Base-by-base conservation (phyloP, 345 rosid genomes). In the Sisymbrium altissimum region DNA sequence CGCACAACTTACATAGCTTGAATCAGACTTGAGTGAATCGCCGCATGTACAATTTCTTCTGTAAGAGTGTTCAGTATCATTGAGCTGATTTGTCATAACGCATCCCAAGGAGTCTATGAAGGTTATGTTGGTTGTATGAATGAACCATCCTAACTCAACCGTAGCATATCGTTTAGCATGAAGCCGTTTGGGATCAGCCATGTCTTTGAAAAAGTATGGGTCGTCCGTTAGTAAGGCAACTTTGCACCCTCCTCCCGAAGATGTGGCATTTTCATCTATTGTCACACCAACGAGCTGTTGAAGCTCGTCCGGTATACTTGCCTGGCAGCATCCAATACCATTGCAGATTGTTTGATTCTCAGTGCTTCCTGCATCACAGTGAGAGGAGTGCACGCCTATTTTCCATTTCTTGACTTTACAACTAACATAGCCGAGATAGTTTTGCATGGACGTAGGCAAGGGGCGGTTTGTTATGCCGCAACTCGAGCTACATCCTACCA, bases 71-170 rank as follows among this genome's bases (percentile, higher is more conserved):
- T 46, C 23, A 46, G 52, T 46, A 46, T 6, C 3, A 46, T 46
- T 46, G 12, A 46, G 17, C 12, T 1, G 10, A 46, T 46, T 11
- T 46, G 52, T 46, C 2, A 46, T 17, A 46, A 46, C 25, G 6
- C 55, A 49, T 10, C 38, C 61, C 41, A 56, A 32, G 23, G 12
- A 15, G 5, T 5, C 41, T 32, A 15, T 15, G 40, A n/a, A 56
- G 40, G 61, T 32, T 3, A 1, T 0, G 12, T 17, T 4, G 12
- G 14, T 32, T 32, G 61, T 56, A 9, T 56, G 41, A 32, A 56
- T 30, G 61, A 56, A 56, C 61, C 61, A 56, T 56, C 61, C 61
- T 32, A 56, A 9, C 23, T 56, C 61, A 56, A 56, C 40, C 13
- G 40, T 56, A 32, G 21, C 23, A 32, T 56, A 32, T 15, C 23